phyloP scores from a whole-genome alignment of 768 basidiomycete species.

The Amanita phalloides region DNA sequence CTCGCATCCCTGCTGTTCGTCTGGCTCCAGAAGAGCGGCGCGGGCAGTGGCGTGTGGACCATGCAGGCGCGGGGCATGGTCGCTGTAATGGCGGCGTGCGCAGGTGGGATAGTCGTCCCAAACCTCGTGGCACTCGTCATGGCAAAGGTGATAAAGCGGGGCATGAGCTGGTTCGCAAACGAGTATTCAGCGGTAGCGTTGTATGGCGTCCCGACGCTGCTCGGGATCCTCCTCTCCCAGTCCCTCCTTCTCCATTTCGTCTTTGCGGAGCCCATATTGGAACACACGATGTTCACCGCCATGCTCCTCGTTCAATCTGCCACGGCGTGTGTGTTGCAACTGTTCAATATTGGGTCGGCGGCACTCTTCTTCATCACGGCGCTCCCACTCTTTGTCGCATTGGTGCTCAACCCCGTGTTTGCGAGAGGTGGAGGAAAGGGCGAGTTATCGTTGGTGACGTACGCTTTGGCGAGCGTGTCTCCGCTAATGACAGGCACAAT shows the following conservation, averaged over 20 bases:
- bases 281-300: slow-evolving; percentile 52
- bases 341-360: slow-evolving; percentile 63
- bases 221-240: slow-evolving; percentile 59
- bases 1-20: slow-evolving; percentile 35
- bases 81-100: slow-evolving; percentile 38
- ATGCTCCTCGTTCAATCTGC: slow-evolving; percentile 50
- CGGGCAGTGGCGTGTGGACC: slow-evolving; percentile 17
- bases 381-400: slow-evolving; percentile 41
- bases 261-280: slow-evolving; percentile 29
- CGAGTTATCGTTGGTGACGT: slow-evolving; percentile 46
- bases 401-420: slow-evolving; percentile 39
- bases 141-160: slow-evolving; percentile 45
- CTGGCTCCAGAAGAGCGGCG: slow-evolving; percentile 9
- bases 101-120: slow-evolving; percentile 50
- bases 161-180: slow-evolving; percentile 79
- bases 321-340: slow-evolving; percentile 49
- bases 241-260: slow-evolving; percentile 23
- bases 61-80: slow-evolving; percentile 32
- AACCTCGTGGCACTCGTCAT: slow-evolving; percentile 69
- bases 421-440: slow-evolving; percentile 5
- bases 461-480: slow-evolving; percentile 46
- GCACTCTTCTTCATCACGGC: slow-evolving; percentile 61
- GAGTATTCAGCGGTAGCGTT: slow-evolving; percentile 56
- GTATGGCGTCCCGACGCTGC: slow-evolving; percentile 64
- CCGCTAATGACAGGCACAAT: slow-evolving; percentile 50